A percentile compares a stretch with the other conserved stretches of the same genome.
Evolutionary conservation across 495 filamentous ascomycete genomes (phyloP).

Genomic region (Glonium stellatum): DNA sequence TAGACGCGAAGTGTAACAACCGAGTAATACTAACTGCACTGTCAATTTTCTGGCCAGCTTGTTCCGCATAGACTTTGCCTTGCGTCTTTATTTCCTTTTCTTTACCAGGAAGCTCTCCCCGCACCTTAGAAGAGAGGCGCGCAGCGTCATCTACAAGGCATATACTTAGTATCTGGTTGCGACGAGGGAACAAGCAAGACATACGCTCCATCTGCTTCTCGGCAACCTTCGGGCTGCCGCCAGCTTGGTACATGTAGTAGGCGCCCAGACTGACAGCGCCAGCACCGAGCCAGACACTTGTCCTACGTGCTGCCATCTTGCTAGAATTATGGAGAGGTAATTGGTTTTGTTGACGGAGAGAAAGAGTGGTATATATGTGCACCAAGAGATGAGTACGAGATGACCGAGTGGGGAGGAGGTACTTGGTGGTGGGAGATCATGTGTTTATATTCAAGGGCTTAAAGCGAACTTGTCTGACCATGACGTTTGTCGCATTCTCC

Average conservation of each 20-base stretch:
- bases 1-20: background rate
- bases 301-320: slow-evolving; percentile 26
- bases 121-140: slow-evolving; percentile 58
- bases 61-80: slow-evolving; percentile 44
- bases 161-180: slow-evolving; percentile 17
- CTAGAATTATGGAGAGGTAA: background rate
- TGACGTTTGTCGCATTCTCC: slow-evolving; percentile 31
- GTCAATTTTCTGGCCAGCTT: slow-evolving; percentile 41
- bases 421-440: slow-evolving; percentile 7
- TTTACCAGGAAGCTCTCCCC: slow-evolving; percentile 50
- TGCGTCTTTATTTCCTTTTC: slow-evolving; percentile 47
- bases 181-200: slow-evolving; percentile 22
- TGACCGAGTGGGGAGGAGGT: slow-evolving; percentile 31
- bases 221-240: slow-evolving; percentile 73
- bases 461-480: background rate
- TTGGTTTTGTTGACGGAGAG: background rate
- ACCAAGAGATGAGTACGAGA: background rate
- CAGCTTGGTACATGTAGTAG: slow-evolving; percentile 89
- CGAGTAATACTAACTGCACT: background rate
- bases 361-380: background rate
- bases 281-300: slow-evolving; percentile 39
- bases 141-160: slow-evolving; percentile 50
- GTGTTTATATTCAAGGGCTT: slow-evolving; percentile 1
- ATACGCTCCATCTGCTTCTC: slow-evolving; percentile 76
- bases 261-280: slow-evolving; percentile 61